These are phyloP conservation scores for Cornus suecica DNA, from an alignment of 148 eudicot species.

Conservation along the genomic window DNA sequence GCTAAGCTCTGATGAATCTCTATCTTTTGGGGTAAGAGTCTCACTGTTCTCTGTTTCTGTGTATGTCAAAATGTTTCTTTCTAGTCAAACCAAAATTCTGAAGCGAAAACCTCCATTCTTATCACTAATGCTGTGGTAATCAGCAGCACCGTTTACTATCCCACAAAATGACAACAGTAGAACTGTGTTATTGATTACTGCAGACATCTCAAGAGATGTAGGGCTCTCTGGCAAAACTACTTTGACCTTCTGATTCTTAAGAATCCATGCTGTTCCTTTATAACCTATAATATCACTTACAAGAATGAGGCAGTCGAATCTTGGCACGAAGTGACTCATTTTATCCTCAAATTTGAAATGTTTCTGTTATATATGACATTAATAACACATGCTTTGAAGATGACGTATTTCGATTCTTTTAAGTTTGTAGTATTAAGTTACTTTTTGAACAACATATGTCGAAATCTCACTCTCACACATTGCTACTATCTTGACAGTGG, in stretches of 20 bases:
- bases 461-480: background rate
- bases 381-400: background rate
- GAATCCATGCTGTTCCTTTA: background rate
- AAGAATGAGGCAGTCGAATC: background rate
- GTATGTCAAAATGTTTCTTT: background rate
- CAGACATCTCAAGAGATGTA: background rate
- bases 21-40: slow-evolving; percentile 58
- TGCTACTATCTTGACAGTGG: slow-evolving; percentile 31
- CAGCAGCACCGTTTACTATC: background rate
- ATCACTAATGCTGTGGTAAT: background rate
- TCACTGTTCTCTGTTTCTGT: background rate
- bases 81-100: too few species aligned
- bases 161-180: background rate
- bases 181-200: background rate
- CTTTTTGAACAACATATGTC: background rate
- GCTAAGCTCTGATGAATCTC: slow-evolving; percentile 86
- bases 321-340: background rate
- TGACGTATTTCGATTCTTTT: background rate
- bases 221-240: background rate
- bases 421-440: background rate
- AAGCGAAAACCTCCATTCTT: background rate
- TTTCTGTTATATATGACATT: background rate
- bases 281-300: background rate
- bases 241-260: background rate
- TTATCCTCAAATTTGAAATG: background rate